Evolutionary conservation across 257 asterid genomes (phyloP), one percentile per base, ranked within the genome.

Genomic region (Apocynum venetum): DNA sequence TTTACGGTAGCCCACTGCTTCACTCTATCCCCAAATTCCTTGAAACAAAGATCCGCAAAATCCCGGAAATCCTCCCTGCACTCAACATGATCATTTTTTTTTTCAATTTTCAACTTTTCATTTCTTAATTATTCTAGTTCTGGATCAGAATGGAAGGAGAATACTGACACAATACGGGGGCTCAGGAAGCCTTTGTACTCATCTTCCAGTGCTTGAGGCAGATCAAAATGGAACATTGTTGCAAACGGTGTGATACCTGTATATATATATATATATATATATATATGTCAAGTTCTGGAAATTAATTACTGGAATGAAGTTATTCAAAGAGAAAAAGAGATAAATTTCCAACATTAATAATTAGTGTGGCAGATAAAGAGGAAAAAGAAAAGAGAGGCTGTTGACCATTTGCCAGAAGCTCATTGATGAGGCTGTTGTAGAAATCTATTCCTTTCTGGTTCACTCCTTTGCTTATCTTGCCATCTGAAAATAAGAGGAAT

Each of bases 211-310:
- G 72, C 74, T 64, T 82, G 85, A 36, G 85, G 85, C 60, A 56
- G 8, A 85, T 92, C 93, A 92, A 91, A 90, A 44, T 92, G 97
- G 53, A 83, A 90, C 44, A 92, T 73, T 56, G 85, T 82, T 43
- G 79, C 76, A 71, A 71, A 76, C 12, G 85, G 85, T 41, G 63
- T 72, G 38, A 82, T 73, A 25, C 80, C 78, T 78, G 31, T 35
- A 49, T 49, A 49, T 13, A 51, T 3, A 10, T 51, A 17, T 3
- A 10, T 51, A 17, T 13, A 9, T 12, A 12, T 2, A 51, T 51
- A 51, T 51, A 51, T 51, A 51, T 51, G 13, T 51, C 10, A 9
- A 51, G 2, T 9, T 12, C 10, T 51, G 55, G 55, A 17, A 51
- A 51, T 51, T 3, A 51, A 4, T 51, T 25, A 25, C 31, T 25